Conservation (phyloP, 2,329 filamentous ascomycete genomes). For the Penicillium sp. region DNA sequence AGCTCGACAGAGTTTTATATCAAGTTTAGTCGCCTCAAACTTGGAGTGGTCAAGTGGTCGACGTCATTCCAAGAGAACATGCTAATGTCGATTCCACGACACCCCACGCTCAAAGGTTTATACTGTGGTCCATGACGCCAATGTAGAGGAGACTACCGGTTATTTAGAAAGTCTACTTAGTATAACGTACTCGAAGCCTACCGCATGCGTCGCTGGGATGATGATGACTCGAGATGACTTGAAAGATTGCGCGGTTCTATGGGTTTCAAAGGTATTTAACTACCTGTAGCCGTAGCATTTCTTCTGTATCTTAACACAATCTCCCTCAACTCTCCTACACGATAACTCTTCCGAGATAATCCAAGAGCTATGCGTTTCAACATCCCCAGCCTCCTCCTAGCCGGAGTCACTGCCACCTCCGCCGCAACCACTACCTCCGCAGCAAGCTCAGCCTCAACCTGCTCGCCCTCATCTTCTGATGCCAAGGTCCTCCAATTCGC, state of each 20-base stretch:
- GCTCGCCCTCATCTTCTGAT: slow-evolving; percentile 24
- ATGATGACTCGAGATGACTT: neutral
- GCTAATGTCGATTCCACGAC: neutral
- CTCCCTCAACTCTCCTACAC: neutral
- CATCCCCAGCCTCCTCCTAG: slow-evolving; percentile 21
- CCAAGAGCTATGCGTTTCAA: slow-evolving; percentile 21
- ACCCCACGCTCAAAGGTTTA: neutral
- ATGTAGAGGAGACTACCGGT: neutral
- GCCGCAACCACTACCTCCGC: slow-evolving; percentile 12
- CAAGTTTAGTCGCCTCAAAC: neutral
- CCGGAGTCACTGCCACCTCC: slow-evolving; percentile 15
- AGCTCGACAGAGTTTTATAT: neutral
- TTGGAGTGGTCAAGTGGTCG: neutral
- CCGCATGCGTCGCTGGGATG: neutral
- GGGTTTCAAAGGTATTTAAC: neutral
- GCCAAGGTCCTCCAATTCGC: slow-evolving; percentile 25
- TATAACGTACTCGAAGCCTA: neutral
- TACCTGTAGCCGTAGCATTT: neutral
- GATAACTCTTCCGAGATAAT: neutral
- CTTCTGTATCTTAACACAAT: neutral
- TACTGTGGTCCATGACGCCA: slow-evolving; percentile 8
- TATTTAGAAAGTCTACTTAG: neutral
- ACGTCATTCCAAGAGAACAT: slow-evolving; percentile 1
- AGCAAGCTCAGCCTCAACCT: slow-evolving; percentile 13
- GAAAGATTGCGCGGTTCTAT: neutral